Percentiles rank a stretch among this genome's conserved stretches.
phyloP scores from a whole-genome alignment of 1,139 yeast genomes.

The Pichia sp. region DNA sequence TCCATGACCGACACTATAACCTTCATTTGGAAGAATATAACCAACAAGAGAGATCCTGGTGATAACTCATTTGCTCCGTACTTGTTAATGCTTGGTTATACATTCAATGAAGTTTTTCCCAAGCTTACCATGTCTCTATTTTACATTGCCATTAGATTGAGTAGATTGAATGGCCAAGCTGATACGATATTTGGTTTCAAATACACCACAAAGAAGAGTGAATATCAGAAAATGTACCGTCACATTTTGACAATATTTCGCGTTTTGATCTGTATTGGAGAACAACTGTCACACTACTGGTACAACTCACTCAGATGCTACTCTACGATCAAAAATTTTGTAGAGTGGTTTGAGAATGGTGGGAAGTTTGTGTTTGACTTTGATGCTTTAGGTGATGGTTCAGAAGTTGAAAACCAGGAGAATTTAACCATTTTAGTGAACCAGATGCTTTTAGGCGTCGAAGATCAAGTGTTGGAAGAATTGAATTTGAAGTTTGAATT shows the following conservation, averaged over 20 bases:
- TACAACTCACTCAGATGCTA: slow-evolving; percentile 15
- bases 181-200: background rate
- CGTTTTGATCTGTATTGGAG: slow-evolving; percentile 11
- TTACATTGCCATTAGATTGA: slow-evolving; percentile 6
- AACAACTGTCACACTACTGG: slow-evolving; percentile 15
- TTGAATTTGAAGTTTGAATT: background rate
- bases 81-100: slow-evolving; percentile 1
- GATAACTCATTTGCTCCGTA: too few species aligned
- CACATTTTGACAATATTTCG: slow-evolving; percentile 11
- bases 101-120: slow-evolving; percentile 3
- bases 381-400: too few species aligned
- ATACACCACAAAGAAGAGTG: background rate
- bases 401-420: too few species aligned
- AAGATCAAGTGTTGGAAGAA: background rate
- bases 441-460: background rate
- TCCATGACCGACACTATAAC: too few species aligned
- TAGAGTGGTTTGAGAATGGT: slow-evolving; percentile 18
- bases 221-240: slow-evolving; percentile 3
- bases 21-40: too few species aligned
- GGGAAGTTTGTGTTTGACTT: slow-evolving; percentile 16
- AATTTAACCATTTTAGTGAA: background rate
- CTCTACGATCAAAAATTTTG: slow-evolving; percentile 11
- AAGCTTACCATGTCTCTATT: slow-evolving; percentile 6
- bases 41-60: background rate
- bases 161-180: slow-evolving; percentile 1